phyloP scores from a whole-genome alignment of 2,329 filamentous ascomycete genomes.

The Fusarium beomiforme region DNA sequence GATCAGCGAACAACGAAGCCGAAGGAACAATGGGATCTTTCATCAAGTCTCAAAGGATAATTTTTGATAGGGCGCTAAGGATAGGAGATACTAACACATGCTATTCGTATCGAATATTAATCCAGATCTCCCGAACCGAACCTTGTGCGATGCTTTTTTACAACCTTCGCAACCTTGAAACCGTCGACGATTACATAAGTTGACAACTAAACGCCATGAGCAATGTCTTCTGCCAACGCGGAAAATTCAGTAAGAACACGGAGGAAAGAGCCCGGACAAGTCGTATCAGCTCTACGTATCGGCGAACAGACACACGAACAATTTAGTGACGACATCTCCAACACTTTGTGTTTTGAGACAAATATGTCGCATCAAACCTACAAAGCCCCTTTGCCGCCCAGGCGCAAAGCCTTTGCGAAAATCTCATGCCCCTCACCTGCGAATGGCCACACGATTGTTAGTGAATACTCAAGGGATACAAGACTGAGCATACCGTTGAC shows the following conservation, averaged over 20 bases:
- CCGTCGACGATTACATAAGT: neutral
- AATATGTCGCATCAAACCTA: neutral
- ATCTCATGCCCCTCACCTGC: neutral
- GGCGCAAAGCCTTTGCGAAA: neutral
- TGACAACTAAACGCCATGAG: neutral
- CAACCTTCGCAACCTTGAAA: neutral
- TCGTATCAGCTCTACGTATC: neutral
- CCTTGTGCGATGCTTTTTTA: neutral
- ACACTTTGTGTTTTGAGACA: neutral
- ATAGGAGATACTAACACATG: conserved; percentile 2
- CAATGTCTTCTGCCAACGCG: neutral
- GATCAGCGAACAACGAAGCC: neutral
- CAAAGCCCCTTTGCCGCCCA: neutral
- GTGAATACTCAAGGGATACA: neutral
- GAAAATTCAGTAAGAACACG: neutral
- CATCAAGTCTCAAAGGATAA: neutral
- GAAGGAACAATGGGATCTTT: conserved; percentile 7
- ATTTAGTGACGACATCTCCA: neutral
- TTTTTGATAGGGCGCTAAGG: neutral
- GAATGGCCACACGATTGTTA: neutral
- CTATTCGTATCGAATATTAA: neutral
- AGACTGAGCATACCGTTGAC: conserved; percentile 23
- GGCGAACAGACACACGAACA: neutral
- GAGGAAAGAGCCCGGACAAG: neutral
- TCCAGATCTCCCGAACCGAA: neutral